These are phyloP conservation scores for Metschnikowia corniflorae DNA, from an alignment of 805 yeast species.

Conservation along the genomic window DNA sequence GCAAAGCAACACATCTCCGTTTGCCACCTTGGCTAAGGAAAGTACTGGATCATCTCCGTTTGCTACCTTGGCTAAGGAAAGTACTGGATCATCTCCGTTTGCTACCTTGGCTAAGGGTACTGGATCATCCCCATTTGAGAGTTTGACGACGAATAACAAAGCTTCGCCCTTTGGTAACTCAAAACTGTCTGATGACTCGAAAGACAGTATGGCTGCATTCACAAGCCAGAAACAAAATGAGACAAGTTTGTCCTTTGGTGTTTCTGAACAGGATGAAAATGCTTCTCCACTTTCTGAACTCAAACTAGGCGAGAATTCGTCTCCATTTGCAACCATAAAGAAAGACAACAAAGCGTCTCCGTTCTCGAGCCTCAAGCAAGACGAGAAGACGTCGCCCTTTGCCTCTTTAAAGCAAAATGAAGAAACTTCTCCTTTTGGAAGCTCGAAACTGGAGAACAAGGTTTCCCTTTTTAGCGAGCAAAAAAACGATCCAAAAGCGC, in stretches of 20 bases:
- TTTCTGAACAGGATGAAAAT: no score
- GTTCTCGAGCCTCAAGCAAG: constrained; percentile 2
- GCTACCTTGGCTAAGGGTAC: constrained; percentile 4
- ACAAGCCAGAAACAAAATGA: no score
- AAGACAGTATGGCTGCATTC: no score
- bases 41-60: constrained; percentile 4
- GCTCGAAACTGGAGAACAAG: no score
- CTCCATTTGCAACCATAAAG: constrained; percentile 5
- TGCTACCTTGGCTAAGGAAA: constrained; percentile 1
- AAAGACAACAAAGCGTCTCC: constrained; percentile 5
- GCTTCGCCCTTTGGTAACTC: constrained; percentile 3
- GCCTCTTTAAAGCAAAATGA: neutral
- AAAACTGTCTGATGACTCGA: no score
- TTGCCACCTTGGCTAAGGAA: constrained; percentile 2
- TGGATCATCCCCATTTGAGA: no score
- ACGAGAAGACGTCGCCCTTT: constrained; percentile 3
- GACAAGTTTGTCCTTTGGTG: no score
- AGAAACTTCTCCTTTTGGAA: neutral
- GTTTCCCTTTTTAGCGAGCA: no score
- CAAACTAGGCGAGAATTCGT: neutral
- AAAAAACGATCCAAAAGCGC: no score
- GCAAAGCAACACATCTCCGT: constrained; percentile 2
- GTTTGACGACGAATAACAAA: constrained; percentile 2
- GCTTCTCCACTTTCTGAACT: constrained; percentile 6
- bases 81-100: constrained; percentile 3